Base-by-base conservation (phyloP, 345 rosid species). In the Eucalyptus erythrocorys region DNA sequence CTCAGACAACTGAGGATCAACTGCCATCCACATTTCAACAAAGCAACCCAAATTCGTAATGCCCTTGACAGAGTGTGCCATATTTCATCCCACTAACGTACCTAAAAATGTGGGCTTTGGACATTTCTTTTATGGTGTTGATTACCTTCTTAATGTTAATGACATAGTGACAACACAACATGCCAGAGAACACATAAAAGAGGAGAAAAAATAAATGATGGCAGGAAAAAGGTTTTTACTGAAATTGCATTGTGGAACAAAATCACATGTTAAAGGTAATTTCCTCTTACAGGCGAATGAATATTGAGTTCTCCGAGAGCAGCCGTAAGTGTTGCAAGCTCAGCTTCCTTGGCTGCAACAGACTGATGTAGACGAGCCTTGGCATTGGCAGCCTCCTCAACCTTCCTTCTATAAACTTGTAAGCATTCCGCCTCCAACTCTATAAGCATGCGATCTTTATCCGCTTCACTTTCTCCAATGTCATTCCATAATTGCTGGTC, bases 401-500 rank as follows among this genome's bases (percentile, higher is more conserved):
- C 99, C 93, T 96, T 97, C 90, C 98, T 95, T 88, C 93, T 93
- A 89, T 97, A 97, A 80, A 97, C 95, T 94, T 96, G 96, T 81
- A 97, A 92, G 93, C 99, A 97, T 88, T 97, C 98, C 88, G 93
- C 97, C 94, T 97, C 99, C 92, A 97, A 87, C 86, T 97, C 99
- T 91, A 93, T 90, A n/a, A 97, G 88, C 97, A 95, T 96, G 14
- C 93, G 92, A 86, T 96, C 99, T 91, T 95, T 96, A 57, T 97
- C 99, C 8, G 92, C 91, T 91, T 97, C 98, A 87, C 92, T 95
- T 92, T 97, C 99, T 22, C 99, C 99, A 53, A 97, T 96, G 49
- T 97, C 99, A 91, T 89, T 95, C 99, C 99, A 97, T 93, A 97
- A 91, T 97, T 97, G 95, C 99, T 97, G 99, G 90, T 80, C 92